Conservation (phyloP, 108 stramenopile genomes). For the Chaetoceros muelleri region DNA sequence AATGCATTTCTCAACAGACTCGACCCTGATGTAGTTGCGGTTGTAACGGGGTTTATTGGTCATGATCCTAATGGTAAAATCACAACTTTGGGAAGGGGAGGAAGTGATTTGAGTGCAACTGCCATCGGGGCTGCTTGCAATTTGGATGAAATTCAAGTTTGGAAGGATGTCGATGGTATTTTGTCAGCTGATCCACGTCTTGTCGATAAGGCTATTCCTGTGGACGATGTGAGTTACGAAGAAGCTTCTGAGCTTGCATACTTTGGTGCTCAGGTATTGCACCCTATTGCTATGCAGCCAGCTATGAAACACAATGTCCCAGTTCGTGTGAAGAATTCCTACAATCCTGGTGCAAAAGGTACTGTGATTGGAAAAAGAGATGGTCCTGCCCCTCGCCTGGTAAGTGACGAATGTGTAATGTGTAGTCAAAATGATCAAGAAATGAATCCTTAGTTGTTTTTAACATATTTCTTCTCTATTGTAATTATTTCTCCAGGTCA, state of each 20-base stretch:
- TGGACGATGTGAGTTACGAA: slow-evolving; percentile 78
- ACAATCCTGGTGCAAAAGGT: slow-evolving; percentile 87
- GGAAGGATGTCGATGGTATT: slow-evolving; percentile 99
- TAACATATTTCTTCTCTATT: too few relatives aligned
- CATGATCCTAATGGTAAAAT: slow-evolving; percentile 78
- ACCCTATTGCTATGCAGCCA: slow-evolving; percentile 93
- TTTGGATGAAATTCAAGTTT: slow-evolving; percentile 93
- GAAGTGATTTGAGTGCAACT: slow-evolving; percentile 92
- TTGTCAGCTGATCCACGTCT: slow-evolving; percentile 89
- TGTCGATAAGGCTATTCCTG: slow-evolving; percentile 77
- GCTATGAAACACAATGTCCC: slow-evolving; percentile 75
- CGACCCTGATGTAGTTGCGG: slow-evolving; percentile 82
- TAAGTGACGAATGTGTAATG: slow-evolving; percentile 15
- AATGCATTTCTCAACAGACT: slow-evolving; percentile 52
- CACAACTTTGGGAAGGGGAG: slow-evolving; percentile 93
- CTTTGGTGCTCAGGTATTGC: slow-evolving; percentile 96
- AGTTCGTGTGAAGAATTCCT: slow-evolving; percentile 95
- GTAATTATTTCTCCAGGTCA: too few relatives aligned
- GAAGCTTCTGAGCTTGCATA: slow-evolving; percentile 97
- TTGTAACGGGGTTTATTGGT: slow-evolving; percentile 95
- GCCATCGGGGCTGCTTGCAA: slow-evolving; percentile 76
- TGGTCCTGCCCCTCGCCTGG: slow-evolving; percentile 42
- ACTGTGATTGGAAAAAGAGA: slow-evolving; percentile 67
- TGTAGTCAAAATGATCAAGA: too few relatives aligned
- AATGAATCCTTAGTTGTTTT: neutral